These are phyloP conservation scores for Lyophyllum semitale DNA, from an alignment of 768 basidiomycete genomes.

Conservation along the genomic window DNA sequence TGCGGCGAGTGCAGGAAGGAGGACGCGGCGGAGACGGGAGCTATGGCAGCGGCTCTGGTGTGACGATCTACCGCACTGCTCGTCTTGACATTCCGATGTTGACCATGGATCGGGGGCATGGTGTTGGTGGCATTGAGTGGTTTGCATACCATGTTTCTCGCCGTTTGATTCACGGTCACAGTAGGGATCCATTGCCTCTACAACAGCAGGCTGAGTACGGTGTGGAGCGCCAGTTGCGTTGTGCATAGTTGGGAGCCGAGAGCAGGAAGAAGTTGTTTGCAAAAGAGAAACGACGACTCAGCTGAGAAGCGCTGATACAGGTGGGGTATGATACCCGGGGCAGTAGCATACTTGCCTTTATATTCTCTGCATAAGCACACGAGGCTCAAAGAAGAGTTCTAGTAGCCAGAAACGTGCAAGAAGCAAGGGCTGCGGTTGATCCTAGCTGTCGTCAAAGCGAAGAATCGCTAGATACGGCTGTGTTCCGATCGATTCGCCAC, in stretches of 20 bases:
- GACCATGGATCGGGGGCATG: too few relatives aligned
- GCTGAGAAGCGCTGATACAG: too few relatives aligned
- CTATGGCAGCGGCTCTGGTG: slow-evolving; percentile 6
- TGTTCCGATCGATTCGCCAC: too few relatives aligned
- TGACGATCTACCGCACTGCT: neutral
- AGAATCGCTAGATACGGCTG: too few relatives aligned
- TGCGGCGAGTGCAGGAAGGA: slow-evolving; percentile 34
- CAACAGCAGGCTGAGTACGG: neutral
- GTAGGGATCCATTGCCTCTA: neutral
- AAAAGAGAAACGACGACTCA: too few relatives aligned
- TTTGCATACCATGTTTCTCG: neutral
- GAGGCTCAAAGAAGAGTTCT: too few relatives aligned
- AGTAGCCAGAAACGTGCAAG: too few relatives aligned
- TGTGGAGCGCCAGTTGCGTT: neutral
- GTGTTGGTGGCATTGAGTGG: neutral
- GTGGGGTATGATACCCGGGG: too few relatives aligned
- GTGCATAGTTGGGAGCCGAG: neutral
- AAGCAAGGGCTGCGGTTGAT: too few relatives aligned
- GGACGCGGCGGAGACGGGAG: slow-evolving; percentile 24
- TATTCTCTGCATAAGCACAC: neutral
- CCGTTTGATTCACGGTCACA: neutral
- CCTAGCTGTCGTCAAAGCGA: too few relatives aligned
- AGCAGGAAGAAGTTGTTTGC: too few relatives aligned
- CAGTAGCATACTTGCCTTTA: neutral
- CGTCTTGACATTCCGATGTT: neutral